phyloP scores from a whole-genome alignment of 306 rosid species.

The Pterocarpus macrocarpus region DNA sequence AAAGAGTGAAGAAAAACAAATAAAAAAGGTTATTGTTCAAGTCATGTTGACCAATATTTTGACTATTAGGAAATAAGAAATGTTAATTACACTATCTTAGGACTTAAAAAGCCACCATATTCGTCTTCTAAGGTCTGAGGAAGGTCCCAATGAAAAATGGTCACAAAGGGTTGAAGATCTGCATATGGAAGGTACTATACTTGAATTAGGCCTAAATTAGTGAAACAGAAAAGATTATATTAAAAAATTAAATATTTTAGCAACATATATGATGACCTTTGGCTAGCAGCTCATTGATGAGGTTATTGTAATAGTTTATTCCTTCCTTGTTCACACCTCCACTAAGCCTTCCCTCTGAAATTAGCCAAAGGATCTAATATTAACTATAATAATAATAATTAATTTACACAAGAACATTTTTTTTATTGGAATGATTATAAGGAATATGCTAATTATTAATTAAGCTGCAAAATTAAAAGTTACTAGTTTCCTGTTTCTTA shows the following conservation, averaged over 20 bases:
- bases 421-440: not conserved
- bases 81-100: conserved; percentile 54
- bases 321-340: conserved; percentile 66
- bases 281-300: conserved; percentile 59
- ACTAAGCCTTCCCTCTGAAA: conserved; percentile 57
- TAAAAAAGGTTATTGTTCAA: not conserved
- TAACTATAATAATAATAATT: not conserved
- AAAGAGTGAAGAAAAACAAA: not conserved
- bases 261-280: conserved; percentile 50
- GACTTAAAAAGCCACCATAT: conserved; percentile 61
- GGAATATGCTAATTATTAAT: too few relatives aligned
- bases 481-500: conserved; percentile 26
- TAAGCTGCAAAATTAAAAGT: not conserved
- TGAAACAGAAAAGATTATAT: not conserved
- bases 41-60: not conserved
- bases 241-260: not conserved
- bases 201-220: not conserved
- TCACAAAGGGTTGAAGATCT: conserved; percentile 60
- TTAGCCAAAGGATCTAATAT: conserved; percentile 7
- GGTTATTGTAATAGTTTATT: conserved; percentile 61
- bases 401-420: not conserved
- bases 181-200: not conserved
- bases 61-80: not conserved
- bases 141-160: conserved; percentile 71
- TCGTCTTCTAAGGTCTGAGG: conserved; percentile 66